Evolutionary conservation across 352 stramenopile species (phyloP).

Genomic region (Globisporangium radiosum): DNA sequence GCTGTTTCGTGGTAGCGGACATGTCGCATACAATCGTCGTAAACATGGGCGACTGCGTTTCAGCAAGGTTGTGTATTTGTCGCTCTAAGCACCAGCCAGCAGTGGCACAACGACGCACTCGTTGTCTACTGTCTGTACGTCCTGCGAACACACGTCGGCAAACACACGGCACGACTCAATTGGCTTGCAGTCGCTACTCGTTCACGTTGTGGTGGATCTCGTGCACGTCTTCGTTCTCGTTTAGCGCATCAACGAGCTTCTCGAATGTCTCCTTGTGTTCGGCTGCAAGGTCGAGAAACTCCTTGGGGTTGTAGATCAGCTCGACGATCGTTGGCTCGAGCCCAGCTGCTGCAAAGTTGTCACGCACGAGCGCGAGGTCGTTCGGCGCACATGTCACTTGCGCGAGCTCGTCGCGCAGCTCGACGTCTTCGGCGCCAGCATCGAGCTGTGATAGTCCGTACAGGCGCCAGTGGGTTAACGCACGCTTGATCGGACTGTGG

Average conservation of each 20-base stretch:
- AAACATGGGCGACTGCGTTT: no score
- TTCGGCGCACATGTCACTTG: constrained; percentile 69
- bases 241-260: constrained; percentile 66
- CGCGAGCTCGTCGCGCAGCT: constrained; percentile 50
- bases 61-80: no score
- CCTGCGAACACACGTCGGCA: no score
- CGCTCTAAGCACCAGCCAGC: no score
- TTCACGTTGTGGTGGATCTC: constrained; percentile 82
- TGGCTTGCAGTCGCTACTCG: constrained; percentile 22
- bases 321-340: constrained; percentile 64
- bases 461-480: neutral
- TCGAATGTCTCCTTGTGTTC: constrained; percentile 61
- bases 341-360: constrained; percentile 42
- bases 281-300: constrained; percentile 53
- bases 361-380: constrained; percentile 52
- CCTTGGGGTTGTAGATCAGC: constrained; percentile 80
- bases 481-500: neutral
- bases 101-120: neutral
- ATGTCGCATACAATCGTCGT: no score
- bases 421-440: constrained; percentile 62
- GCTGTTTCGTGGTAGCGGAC: no score
- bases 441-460: constrained; percentile 33
- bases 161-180: no score
- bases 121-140: neutral
- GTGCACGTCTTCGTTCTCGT: constrained; percentile 77